Evolutionary conservation across 2,329 filamentous ascomycete genomes (phyloP).

Genomic region (Anisogramma anomala): DNA sequence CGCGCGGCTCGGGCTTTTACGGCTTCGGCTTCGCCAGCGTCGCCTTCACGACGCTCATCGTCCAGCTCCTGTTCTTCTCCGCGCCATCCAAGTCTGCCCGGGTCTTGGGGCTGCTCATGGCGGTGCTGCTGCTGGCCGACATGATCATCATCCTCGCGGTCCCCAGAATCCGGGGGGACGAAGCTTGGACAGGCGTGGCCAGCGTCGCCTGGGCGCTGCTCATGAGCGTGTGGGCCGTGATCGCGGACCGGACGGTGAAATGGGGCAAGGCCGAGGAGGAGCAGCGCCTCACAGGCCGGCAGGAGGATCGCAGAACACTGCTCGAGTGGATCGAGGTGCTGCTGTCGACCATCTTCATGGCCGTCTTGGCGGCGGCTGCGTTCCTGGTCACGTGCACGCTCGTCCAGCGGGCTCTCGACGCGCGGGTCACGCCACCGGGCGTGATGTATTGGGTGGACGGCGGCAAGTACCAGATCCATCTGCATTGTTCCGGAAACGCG

Average conservation of each 20-base stretch:
- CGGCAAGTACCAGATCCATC: slow-evolving; percentile 74
- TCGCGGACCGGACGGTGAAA: slow-evolving; percentile 70
- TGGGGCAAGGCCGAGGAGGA: slow-evolving; percentile 94
- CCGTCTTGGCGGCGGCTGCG: slow-evolving; percentile 54
- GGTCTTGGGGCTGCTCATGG: slow-evolving; percentile 57
- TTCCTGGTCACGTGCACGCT: slow-evolving; percentile 71
- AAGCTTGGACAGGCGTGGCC: slow-evolving; percentile 82
- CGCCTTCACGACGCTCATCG: slow-evolving; percentile 62
- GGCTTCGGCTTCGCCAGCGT: slow-evolving; percentile 75
- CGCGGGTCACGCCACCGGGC: slow-evolving; percentile 61
- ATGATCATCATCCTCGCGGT: slow-evolving; percentile 71
- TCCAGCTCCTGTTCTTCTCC: slow-evolving; percentile 76
- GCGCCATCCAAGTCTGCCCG: slow-evolving; percentile 71
- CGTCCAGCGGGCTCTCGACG: slow-evolving; percentile 68
- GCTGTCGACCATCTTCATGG: slow-evolving; percentile 58
- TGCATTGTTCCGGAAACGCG: slow-evolving; percentile 71
- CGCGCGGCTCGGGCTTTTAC: slow-evolving; percentile 84
- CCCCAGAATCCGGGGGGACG: slow-evolving; percentile 62
- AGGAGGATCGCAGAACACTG: slow-evolving; percentile 72
- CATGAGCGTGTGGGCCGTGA: slow-evolving; percentile 66
- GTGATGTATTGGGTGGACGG: slow-evolving; percentile 70
- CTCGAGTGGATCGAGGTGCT: slow-evolving; percentile 77
- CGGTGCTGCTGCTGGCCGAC: slow-evolving; percentile 57
- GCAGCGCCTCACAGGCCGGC: slow-evolving; percentile 77
- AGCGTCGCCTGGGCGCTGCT: slow-evolving; percentile 75